These are phyloP conservation scores for Pezicula neosporulosa DNA, from an alignment of 2,329 filamentous ascomycete species.

Conservation along the genomic window DNA sequence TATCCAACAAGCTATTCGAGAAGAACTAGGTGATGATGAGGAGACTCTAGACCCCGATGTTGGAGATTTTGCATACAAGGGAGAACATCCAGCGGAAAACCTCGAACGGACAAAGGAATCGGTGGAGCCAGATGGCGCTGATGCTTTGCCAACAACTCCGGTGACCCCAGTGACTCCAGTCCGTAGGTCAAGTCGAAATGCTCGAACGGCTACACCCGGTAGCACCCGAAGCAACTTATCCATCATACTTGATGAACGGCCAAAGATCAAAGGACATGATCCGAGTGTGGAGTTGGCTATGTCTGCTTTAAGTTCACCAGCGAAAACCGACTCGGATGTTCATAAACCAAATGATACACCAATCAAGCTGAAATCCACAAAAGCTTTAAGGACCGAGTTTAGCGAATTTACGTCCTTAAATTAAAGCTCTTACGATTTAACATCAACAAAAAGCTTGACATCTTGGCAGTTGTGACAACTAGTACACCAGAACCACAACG, in stretches of 20 bases:
- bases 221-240: slow-evolving; percentile 9
- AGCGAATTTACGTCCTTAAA: slow-evolving; percentile 52
- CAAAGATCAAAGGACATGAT: slow-evolving; percentile 23
- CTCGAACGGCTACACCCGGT: slow-evolving; percentile 1
- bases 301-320: slow-evolving; percentile 21
- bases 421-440: slow-evolving; percentile 50
- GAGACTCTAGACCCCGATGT: background rate
- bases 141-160: background rate
- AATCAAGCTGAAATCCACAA: slow-evolving; percentile 19
- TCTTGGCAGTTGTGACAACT: slow-evolving; percentile 51
- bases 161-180: background rate
- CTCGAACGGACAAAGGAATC: background rate
- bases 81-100: background rate
- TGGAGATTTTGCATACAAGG: background rate
- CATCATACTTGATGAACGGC: slow-evolving; percentile 15
- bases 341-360: background rate
- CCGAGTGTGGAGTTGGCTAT: slow-evolving; percentile 26
- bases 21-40: background rate
- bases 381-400: slow-evolving; percentile 34
- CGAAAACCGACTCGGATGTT: slow-evolving; percentile 18
- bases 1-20: background rate
- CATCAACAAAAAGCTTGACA: slow-evolving; percentile 46
- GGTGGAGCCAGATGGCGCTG: background rate
- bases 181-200: background rate
- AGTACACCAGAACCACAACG: slow-evolving; percentile 47